Evolutionary conservation across 306 rosid genomes (phyloP).

Genomic region (Cotoneaster glaucophyllus): DNA sequence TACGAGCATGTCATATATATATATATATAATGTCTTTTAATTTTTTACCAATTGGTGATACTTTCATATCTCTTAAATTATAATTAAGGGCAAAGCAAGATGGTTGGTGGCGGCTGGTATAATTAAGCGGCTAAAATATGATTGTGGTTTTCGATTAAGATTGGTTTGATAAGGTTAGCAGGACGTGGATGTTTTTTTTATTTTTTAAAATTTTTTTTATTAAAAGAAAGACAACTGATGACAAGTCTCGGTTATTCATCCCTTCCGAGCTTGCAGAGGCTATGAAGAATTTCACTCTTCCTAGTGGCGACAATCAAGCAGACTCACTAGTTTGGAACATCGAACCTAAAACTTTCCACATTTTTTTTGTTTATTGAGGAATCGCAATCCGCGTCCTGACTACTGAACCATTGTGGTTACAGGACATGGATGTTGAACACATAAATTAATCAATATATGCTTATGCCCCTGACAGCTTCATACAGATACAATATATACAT

Average conservation of each 20-base stretch:
- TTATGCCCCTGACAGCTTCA: not conserved
- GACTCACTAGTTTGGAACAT: accelerated
- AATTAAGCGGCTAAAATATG: not conserved
- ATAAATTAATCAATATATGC: not conserved
- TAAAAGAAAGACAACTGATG: no score
- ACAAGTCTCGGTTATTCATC: no score
- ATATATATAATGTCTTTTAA: no score
- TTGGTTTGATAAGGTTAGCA: not conserved
- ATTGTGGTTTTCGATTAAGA: not conserved
- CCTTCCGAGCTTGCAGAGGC: accelerated
- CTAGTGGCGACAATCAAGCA: accelerated
- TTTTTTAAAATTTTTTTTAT: not conserved
- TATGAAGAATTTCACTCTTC: accelerated
- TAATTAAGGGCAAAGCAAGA: not conserved
- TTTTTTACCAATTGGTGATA: not conserved
- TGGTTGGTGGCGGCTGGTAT: not conserved
- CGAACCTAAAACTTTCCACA: accelerated
- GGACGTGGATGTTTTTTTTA: not conserved
- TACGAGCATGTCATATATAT: no score
- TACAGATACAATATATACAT: no score
- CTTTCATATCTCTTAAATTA: not conserved
- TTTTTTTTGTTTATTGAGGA: no score
- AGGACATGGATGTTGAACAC: not conserved
- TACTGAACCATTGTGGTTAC: no score
- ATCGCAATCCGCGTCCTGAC: no score